Base-by-base conservation (phyloP, 148 eudicot species). In the Chenopodium album region DNA sequence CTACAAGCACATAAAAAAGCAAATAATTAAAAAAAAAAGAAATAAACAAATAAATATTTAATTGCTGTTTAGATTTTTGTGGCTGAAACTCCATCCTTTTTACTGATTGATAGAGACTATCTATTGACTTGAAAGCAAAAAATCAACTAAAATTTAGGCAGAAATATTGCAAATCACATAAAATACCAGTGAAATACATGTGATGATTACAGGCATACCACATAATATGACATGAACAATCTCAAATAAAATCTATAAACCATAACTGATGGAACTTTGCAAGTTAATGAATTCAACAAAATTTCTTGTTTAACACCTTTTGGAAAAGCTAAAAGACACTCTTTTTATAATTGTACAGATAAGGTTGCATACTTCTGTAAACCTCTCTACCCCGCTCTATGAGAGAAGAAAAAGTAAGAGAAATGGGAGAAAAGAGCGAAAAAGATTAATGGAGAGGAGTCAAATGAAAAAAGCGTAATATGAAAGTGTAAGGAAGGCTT, bases 1-100 rank as follows among this genome's bases (percentile, higher is more conserved):
- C 99, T 97, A 86, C 70, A 86, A 73, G 62, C 26, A 34, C 37
- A 34, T 34, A 34, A 34, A 34, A 34, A 34, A 34, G 37, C 37
- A 34, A 34, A 34, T 34, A 34, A 34, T 34, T 34, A 34, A 34
- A 34, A 34, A 34, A 34, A 34, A 34, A 2, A 29, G 71, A 73
- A 54, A 32, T 20, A 67, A 37, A 37, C 12, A 63, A 34, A 37
- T 41, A 41, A 73, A 19, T 14, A 10, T 71, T 63, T 26, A 6
- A 62, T 2, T 16, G 5, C 17, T 60, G 72, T 71, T 71, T 67
- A 78, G 23, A 26, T 19, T 48, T 48, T 17, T 50, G 32, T 9
- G 17, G 13, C 73, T 56, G 23, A 22, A 48, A 68, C 54, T 46
- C n/a, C 32, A 62, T 44, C 22, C 44, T 48, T 16, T 66, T 64